Conservation (phyloP, 2,329 filamentous ascomycete species). For the Colletotrichum echinochloae region DNA sequence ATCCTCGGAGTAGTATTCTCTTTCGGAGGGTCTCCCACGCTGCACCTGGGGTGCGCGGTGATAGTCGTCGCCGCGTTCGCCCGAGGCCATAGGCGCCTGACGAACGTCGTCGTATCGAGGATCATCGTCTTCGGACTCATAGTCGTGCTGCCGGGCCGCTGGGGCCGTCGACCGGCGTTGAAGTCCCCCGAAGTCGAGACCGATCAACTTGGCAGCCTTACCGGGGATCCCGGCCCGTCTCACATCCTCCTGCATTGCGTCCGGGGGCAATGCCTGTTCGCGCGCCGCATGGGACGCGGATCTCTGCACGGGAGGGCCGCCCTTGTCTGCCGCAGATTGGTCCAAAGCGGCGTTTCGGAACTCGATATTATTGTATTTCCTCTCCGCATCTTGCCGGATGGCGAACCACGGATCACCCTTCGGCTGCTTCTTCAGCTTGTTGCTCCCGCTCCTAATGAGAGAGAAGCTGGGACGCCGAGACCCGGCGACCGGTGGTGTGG, state of each 20-base stretch:
- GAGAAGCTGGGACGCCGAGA: constrained; percentile 47
- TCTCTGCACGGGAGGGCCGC: constrained; percentile 33
- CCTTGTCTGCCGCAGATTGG: constrained; percentile 39
- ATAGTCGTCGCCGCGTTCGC: constrained; percentile 16
- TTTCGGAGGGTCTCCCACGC: constrained; percentile 34
- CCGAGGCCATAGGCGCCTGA: constrained; percentile 7
- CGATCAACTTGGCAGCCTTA: constrained; percentile 41
- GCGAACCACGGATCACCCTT: constrained; percentile 63
- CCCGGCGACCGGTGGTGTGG: constrained; percentile 47
- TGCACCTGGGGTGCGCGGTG: constrained; percentile 9
- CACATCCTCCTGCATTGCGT: constrained; percentile 41
- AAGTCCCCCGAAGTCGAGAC: constrained; percentile 31
- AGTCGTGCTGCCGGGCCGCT: constrained; percentile 20
- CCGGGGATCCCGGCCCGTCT: constrained; percentile 31
- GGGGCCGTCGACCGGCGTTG: constrained; percentile 40
- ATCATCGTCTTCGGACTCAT: constrained; percentile 29
- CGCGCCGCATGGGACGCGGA: constrained; percentile 43
- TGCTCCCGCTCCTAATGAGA: constrained; percentile 63
- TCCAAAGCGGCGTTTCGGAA: constrained; percentile 44
- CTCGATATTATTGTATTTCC: constrained; percentile 48
- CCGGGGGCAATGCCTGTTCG: constrained; percentile 51
- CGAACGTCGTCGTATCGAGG: background rate
- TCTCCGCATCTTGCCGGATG: constrained; percentile 57
- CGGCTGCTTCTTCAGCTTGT: constrained; percentile 69
- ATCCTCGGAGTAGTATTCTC: constrained; percentile 45